Evolutionary conservation across 768 basidiomycete species (phyloP), one percentile per base, ranked within the genome.

Genomic region (Tricholoma sp.): DNA sequence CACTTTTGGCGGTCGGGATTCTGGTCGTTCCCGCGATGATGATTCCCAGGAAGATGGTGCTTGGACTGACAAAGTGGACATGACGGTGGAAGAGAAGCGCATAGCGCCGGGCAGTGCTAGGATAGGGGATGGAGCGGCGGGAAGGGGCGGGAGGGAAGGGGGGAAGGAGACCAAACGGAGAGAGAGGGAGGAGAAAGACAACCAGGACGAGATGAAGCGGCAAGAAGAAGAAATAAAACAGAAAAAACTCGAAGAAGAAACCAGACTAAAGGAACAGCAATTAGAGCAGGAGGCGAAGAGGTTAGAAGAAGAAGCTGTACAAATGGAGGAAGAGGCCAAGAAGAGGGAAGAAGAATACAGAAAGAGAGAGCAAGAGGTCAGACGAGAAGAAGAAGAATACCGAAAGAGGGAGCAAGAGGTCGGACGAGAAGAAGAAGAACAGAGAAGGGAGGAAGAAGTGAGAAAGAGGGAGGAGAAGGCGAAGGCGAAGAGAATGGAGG

Each of bases 271-370:
- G 15, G 59, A 62, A 49, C 61, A 63, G 54, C 61, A 66, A 37
- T 64, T 68, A 39, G 67, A 69, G 32, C 61, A 66, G 54, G 71
- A 71, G 45, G 57, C 73, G 20, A 60, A 59, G 12, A 59, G 61
- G 9, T 63, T 60, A 49, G 67, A 67, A 50, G 63, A 66, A 39
- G 70, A 72, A 48, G 65, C 65, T 0, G 67, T 53, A 50, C 54
- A 58, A 36, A 70, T 68, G 52, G 73, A 77, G 51, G 63, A 62
- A 20, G 73, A 73, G 36, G 57, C 58, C 2, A 52, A 55, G 57
- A 45, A 17, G 56, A 53, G 39, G 44, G 56, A 67, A 56, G 59
- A 62, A 47, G 41, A 64, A 61, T 62, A 32, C 60, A 62, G 18
- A 53, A 60, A 58, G 47, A 62, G 59, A 63, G 57, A 59, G 60